These are phyloP conservation scores for Botryotinia narcissicola DNA, from an alignment of 2,329 filamentous ascomycete genomes.

Conservation along the genomic window DNA sequence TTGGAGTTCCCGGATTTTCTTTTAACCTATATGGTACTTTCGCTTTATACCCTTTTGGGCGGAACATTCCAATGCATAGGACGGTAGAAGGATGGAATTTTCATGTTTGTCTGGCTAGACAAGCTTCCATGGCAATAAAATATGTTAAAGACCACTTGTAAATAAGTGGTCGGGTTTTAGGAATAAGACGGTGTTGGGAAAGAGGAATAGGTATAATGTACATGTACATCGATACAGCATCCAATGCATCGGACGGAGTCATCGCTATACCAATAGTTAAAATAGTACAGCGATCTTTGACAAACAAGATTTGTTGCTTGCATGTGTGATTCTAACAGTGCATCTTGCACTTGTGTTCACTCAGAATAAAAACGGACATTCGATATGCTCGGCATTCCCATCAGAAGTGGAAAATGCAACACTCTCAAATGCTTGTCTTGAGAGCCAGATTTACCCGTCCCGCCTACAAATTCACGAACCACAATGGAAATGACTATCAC, in stretches of 20 bases:
- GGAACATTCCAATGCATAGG: slow-evolving; percentile 1
- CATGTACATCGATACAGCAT: not conserved
- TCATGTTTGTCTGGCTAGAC: not conserved
- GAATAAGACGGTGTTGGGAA: not conserved
- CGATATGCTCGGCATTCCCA: not conserved
- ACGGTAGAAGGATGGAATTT: slow-evolving; percentile 8
- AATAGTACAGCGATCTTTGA: not conserved
- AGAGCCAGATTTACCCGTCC: not conserved
- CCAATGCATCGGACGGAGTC: not conserved
- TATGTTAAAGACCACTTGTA: slow-evolving; percentile 5
- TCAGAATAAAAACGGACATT: not conserved
- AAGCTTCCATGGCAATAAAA: slow-evolving; percentile 7
- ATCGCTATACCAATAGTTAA: not conserved
- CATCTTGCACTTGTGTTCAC: not conserved
- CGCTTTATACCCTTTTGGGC: slow-evolving; percentile 13
- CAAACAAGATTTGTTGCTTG: not conserved
- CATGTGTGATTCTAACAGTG: not conserved
- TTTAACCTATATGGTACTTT: not conserved
- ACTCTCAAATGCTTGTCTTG: not conserved
- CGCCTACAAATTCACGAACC: not conserved
- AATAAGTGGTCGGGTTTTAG: not conserved
- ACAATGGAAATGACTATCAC: not conserved
- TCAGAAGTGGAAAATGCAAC: not conserved
- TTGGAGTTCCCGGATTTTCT: not conserved
- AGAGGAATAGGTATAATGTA: not conserved